Evolutionary conservation across 495 filamentous ascomycete genomes (phyloP).

Genomic region (Clavariopsis aquatica): DNA sequence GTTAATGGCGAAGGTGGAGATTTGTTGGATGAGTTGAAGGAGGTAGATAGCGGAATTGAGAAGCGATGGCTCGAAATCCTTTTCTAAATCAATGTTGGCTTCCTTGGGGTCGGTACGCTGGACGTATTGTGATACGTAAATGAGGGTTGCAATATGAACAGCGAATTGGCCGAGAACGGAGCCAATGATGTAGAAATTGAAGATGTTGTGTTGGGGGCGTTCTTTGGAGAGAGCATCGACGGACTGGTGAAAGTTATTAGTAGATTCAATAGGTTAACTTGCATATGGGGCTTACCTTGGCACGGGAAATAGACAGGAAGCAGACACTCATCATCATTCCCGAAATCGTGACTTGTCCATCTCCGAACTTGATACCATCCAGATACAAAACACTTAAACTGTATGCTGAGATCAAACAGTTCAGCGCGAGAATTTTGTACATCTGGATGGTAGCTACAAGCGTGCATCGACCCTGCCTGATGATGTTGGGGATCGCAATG

Average conservation of each 20-base stretch:
- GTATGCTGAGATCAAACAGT: conserved; percentile 98
- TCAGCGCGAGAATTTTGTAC: conserved; percentile 99
- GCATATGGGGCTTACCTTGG: conserved; percentile 59
- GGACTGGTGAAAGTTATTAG: conserved; percentile 53
- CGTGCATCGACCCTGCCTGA: conserved; percentile 94
- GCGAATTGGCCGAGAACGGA: conserved; percentile 98
- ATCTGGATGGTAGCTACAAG: conserved; percentile 98
- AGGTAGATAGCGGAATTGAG: conserved; percentile 98
- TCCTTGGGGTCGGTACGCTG: conserved; percentile 74
- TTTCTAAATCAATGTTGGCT: conserved; percentile 82
- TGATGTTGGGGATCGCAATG: conserved; percentile 96
- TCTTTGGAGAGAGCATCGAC: conserved; percentile 96
- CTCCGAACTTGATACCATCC: conserved; percentile 98
- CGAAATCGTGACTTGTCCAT: conserved; percentile 97
- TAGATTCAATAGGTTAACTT: neutral
- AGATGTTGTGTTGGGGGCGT: conserved; percentile 96
- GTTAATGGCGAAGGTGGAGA: conserved; percentile 99
- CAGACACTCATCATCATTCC: conserved; percentile 99
- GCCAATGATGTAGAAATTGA: conserved; percentile 98
- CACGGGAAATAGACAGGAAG: conserved; percentile 94
- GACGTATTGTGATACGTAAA: conserved; percentile 91
- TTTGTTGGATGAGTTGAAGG: conserved; percentile 97
- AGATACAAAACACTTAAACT: conserved; percentile 94
- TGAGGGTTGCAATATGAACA: conserved; percentile 88
- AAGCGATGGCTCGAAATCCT: conserved; percentile 90